A percentile compares a stretch with the other conserved stretches of the same genome.
Conservation (phyloP, 179 eudicot genomes). For the Silene vulgaris region DNA sequence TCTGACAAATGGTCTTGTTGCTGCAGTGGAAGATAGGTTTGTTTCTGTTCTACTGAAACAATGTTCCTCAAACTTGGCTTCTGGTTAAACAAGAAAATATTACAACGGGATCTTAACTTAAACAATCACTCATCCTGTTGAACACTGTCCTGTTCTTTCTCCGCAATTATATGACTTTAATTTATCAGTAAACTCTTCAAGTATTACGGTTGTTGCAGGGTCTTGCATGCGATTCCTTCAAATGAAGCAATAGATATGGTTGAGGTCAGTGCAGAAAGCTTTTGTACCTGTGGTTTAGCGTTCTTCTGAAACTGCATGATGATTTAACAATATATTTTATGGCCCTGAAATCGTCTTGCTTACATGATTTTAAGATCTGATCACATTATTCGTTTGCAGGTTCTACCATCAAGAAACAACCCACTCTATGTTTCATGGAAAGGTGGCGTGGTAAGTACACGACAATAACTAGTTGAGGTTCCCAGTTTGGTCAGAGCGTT, state of each 20-base stretch:
- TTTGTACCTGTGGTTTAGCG: neutral
- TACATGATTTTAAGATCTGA: slow-evolving; percentile 7
- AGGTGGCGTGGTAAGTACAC: slow-evolving; percentile 86
- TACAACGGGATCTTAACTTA: neutral
- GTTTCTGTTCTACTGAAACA: slow-evolving; percentile 17
- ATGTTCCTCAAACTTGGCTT: slow-evolving; percentile 6
- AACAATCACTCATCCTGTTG: slow-evolving; percentile 2
- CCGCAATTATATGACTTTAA: no score
- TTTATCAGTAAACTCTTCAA: neutral
- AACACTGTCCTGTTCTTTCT: neutral
- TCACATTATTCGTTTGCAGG: slow-evolving; percentile 38
- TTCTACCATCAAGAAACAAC: slow-evolving; percentile 70
- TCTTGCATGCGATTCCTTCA: slow-evolving; percentile 88
- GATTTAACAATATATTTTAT: neutral
- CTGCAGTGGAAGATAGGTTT: slow-evolving; percentile 93
- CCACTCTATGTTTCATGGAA: slow-evolving; percentile 75
- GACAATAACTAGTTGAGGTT: neutral
- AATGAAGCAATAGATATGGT: slow-evolving; percentile 96
- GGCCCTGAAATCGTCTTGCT: neutral
- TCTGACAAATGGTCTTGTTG: slow-evolving; percentile 68
- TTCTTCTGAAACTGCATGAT: neutral
- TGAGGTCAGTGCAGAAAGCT: slow-evolving; percentile 55
- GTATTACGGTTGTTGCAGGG: slow-evolving; percentile 45
- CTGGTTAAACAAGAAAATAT: neutral
- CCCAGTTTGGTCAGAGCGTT: neutral